Conservation (phyloP, 2,329 filamentous ascomycete species). For the Trichoderma breve region DNA sequence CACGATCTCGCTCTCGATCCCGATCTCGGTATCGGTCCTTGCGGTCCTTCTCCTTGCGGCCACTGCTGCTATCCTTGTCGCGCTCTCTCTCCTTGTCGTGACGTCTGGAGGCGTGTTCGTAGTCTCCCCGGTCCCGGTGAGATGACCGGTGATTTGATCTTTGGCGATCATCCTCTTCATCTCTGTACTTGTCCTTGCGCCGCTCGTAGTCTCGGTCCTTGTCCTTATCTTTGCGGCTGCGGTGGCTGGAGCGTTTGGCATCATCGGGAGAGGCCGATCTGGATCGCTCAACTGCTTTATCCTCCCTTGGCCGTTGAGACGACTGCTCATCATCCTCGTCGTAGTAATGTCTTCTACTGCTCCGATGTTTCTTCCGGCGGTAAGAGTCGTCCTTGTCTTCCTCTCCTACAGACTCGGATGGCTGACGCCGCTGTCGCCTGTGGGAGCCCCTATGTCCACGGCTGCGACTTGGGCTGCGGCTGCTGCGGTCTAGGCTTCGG, state of each 20-base stretch:
- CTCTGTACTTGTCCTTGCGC: slow-evolving; percentile 44
- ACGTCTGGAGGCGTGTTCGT: slow-evolving; percentile 33
- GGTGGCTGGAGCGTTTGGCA: slow-evolving; percentile 55
- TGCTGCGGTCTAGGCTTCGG: slow-evolving; percentile 34
- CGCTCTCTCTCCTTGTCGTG: slow-evolving; percentile 39
- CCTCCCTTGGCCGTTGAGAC: slow-evolving; percentile 36
- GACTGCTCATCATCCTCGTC: slow-evolving; percentile 49
- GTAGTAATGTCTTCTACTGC: slow-evolving; percentile 42
- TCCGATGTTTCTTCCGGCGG: slow-evolving; percentile 51
- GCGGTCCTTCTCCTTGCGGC: slow-evolving; percentile 33
- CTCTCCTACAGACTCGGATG: slow-evolving; percentile 50
- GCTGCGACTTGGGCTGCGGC: slow-evolving; percentile 42
- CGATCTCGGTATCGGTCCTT: slow-evolving; percentile 39
- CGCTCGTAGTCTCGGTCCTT: slow-evolving; percentile 41
- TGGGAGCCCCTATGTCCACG: slow-evolving; percentile 47
- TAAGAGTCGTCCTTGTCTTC: slow-evolving; percentile 47
- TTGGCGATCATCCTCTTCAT: slow-evolving; percentile 45
- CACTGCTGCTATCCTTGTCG: slow-evolving; percentile 30
- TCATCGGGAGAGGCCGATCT: slow-evolving; percentile 64
- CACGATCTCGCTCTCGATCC: slow-evolving; percentile 36
- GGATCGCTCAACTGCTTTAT: slow-evolving; percentile 53
- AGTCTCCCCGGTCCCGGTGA: slow-evolving; percentile 42
- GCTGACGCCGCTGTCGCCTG: slow-evolving; percentile 51
- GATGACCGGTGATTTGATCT: slow-evolving; percentile 43
- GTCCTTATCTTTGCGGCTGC: slow-evolving; percentile 58